A percentile compares a stretch with the other conserved stretches of the same genome.
Evolutionary conservation across 176 grass and related monocot species (phyloP).

Genomic region (Thalia dealbata): DNA sequence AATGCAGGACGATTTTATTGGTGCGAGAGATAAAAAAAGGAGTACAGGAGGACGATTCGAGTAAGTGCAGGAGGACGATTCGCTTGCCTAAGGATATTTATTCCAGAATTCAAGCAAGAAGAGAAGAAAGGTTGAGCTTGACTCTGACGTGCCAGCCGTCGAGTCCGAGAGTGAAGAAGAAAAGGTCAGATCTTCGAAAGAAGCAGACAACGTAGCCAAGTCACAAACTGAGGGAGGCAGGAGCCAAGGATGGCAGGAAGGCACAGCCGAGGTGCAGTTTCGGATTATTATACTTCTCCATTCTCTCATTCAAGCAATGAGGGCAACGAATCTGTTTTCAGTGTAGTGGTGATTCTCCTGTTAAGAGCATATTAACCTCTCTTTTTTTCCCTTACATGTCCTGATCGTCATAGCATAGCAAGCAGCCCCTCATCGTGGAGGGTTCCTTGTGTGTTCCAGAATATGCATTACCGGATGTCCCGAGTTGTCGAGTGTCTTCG

Average conservation of each 20-base stretch:
- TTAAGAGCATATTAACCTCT: too few relatives aligned
- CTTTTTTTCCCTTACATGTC: background rate
- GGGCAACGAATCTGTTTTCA: constrained; percentile 25
- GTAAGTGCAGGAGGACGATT: too few relatives aligned
- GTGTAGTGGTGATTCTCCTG: background rate
- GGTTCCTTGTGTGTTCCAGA: background rate
- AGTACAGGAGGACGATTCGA: too few relatives aligned
- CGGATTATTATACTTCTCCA: constrained; percentile 36
- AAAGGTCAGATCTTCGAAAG: constrained; percentile 27
- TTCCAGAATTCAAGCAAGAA: constrained; percentile 78
- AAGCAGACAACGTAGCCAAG: constrained; percentile 48
- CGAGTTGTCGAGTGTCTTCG: background rate
- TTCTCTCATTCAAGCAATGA: constrained; percentile 64
- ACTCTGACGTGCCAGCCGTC: constrained; percentile 23
- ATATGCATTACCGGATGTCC: background rate
- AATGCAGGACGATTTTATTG: too few relatives aligned
- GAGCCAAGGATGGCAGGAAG: constrained; percentile 46
- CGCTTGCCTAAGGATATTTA: too few relatives aligned
- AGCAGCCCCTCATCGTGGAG: background rate
- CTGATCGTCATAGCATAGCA: background rate
- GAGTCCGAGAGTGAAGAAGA: constrained; percentile 30
- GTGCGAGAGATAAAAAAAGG: too few relatives aligned
- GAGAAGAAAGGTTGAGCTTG: constrained; percentile 41
- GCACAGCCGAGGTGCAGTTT: constrained; percentile 32
- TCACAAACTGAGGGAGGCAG: constrained; percentile 45